Evolutionary conservation across 768 basidiomycete genomes (phyloP), one percentile per base, ranked within the genome.

Genomic region (Trametes cubensis): DNA sequence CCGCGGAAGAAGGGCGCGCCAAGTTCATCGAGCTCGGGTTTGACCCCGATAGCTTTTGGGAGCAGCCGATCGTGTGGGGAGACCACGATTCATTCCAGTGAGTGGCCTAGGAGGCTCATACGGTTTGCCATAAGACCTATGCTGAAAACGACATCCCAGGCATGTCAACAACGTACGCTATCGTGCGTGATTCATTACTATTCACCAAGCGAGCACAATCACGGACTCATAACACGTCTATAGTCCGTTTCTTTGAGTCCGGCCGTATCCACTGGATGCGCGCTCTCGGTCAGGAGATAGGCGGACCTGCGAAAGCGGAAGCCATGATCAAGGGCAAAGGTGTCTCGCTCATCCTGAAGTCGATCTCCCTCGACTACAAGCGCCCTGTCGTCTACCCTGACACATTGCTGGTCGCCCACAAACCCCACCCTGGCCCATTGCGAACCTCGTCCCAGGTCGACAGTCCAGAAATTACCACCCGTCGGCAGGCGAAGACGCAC

Each of bases 101-200:
- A 45, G 88, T 79, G 21, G 18, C 18, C 5, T 14, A 21, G 17
- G 26, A 25, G 5, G 14, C n/a, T n/a, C n/a, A n/a, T n/a, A n/a
- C n/a, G 30, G 6, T 20, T n/a, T 25, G 41, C 21, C 15, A 18
- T 2, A 15, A 21, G 25, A 15, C 14, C 1, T 60, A 15, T 30
- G n/a, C 26, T 42, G 14, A 49, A 23, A 20, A n/a, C 47, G 18
- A 62, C 26, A n/a, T 18, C 17, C 6, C 54, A 92, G 90, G 70
- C 90, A 92, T 66, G 89, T 91, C 23, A 91, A 91, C 66, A 92
- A 92, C 64, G 87, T 84, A 17, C 84, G 83, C 60, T 91, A 92
- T 69, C 74, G 89, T 90, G 66, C 70, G 80, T 72, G 26, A 28
- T 42, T 61, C 28, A 28, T 13, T 40, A 40, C 55, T 50, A 2